These are phyloP conservation scores for Calocybe indica DNA, from an alignment of 768 basidiomycete species.

Conservation along the genomic window DNA sequence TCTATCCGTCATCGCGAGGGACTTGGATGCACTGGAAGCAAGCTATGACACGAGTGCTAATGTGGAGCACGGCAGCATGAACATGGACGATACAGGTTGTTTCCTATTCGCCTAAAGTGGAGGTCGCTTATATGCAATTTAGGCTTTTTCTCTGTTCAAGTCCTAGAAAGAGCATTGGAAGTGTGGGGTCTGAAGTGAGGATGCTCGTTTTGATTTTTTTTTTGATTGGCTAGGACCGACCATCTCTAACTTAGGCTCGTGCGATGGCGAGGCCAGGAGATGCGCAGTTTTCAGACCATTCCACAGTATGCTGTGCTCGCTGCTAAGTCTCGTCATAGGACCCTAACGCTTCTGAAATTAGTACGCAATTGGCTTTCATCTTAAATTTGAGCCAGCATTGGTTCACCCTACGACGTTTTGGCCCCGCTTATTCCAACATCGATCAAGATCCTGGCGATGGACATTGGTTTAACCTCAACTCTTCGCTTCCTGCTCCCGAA, in stretches of 20 bases:
- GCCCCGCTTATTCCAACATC: conserved; percentile 36
- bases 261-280: conserved; percentile 79
- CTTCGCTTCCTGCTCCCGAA: conserved; percentile 61
- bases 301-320: conserved; percentile 60
- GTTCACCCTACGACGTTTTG: conserved; percentile 85
- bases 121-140: not conserved
- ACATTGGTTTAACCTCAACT: conserved; percentile 90
- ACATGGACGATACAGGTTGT: conserved; percentile 89
- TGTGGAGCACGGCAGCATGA: conserved; percentile 40
- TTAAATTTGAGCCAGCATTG: conserved; percentile 85
- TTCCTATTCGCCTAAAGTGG: not conserved
- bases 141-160: conserved; percentile 93
- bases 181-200: conserved; percentile 78
- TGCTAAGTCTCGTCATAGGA: not conserved
- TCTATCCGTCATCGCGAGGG: conserved; percentile 67
- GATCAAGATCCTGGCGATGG: conserved; percentile 43
- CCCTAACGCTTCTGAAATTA: conserved; percentile 19
- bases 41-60: conserved; percentile 45
- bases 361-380: conserved; percentile 81
- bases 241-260: conserved; percentile 46
- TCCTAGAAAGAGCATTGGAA: conserved; percentile 76
- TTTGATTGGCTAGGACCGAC: conserved; percentile 9
- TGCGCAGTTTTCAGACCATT: conserved; percentile 67
- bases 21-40: conserved; percentile 61
- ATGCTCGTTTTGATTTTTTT: conserved; percentile 1